Evolutionary conservation across 2,329 filamentous ascomycete genomes (phyloP).

Genomic region (Zalaria sp.): DNA sequence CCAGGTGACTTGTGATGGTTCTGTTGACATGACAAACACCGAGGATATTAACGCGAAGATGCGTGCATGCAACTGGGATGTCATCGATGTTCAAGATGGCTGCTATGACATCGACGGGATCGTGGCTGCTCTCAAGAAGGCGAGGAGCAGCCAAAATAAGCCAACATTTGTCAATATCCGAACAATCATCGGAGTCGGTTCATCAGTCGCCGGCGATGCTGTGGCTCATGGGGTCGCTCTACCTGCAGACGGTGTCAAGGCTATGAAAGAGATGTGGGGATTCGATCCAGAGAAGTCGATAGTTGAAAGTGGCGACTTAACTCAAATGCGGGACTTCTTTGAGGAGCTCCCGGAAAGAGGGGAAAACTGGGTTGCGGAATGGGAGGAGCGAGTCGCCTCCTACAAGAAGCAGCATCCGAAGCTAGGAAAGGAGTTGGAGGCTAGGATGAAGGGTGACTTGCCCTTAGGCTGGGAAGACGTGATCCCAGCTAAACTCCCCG

Average conservation of each 20-base stretch:
- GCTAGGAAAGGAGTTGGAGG: constrained; percentile 34
- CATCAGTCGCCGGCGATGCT: constrained; percentile 34
- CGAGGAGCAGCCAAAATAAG: constrained; percentile 21
- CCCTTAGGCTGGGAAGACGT: constrained; percentile 33
- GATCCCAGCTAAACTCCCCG: constrained; percentile 35
- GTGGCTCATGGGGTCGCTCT: constrained; percentile 45
- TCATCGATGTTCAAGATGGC: constrained; percentile 41
- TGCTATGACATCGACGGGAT: constrained; percentile 37
- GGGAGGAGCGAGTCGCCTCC: constrained; percentile 29
- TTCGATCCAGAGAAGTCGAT: constrained; percentile 31
- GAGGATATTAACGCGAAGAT: constrained; percentile 46
- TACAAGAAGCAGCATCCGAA: constrained; percentile 35
- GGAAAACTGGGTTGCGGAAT: constrained; percentile 31
- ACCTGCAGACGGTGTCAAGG: constrained; percentile 37
- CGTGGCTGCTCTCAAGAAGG: constrained; percentile 30
- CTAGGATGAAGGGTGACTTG: constrained; percentile 34
- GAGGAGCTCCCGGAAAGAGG: constrained; percentile 32
- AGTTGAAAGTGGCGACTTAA: constrained; percentile 21
- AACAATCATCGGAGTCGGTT: constrained; percentile 42
- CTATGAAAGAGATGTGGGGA: constrained; percentile 38
- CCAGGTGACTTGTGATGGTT: constrained; percentile 44
- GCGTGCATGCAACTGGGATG: constrained; percentile 40
- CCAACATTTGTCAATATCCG: constrained; percentile 43
- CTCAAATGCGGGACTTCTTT: constrained; percentile 36
- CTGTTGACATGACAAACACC: constrained; percentile 36